phyloP scores from a whole-genome alignment of 306 rosid genomes.

The Acacia crassicarpa region DNA sequence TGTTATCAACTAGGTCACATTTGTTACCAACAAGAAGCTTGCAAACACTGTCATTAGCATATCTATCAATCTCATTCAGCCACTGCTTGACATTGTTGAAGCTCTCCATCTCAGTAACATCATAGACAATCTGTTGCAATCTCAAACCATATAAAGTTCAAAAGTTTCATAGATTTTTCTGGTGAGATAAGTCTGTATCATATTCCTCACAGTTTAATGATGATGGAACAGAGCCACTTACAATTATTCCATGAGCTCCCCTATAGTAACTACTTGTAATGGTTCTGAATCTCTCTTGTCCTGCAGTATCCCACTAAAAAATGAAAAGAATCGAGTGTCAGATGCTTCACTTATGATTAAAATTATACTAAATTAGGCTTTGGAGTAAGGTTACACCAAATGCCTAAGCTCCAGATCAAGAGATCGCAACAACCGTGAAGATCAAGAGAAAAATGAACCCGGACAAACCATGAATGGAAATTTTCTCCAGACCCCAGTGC shows the following conservation, averaged over 20 bases:
- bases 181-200: not conserved
- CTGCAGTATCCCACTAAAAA: constrained; percentile 95
- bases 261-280: constrained; percentile 98
- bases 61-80: constrained; percentile 93
- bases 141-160: constrained; percentile 18
- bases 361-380: not conserved
- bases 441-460: not conserved
- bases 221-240: constrained; percentile 36
- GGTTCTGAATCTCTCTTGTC: constrained; percentile 98
- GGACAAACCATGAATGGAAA: not conserved
- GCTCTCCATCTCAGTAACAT: constrained; percentile 94
- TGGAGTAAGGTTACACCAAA: not conserved
- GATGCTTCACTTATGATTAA: not conserved
- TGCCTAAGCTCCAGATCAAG: not conserved
- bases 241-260: constrained; percentile 99
- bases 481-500: not conserved
- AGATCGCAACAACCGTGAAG: not conserved
- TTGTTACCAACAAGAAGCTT: constrained; percentile 96
- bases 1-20: constrained; percentile 80
- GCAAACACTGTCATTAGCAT: constrained; percentile 89
- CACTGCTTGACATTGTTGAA: constrained; percentile 98
- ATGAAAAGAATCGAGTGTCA: constrained; percentile 15
- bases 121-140: constrained; percentile 87
- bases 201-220: not conserved
- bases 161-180: not conserved